Evolutionary conservation across 2,329 filamentous ascomycete species (phyloP).

Genomic region (Lasiodiplodia sp.): DNA sequence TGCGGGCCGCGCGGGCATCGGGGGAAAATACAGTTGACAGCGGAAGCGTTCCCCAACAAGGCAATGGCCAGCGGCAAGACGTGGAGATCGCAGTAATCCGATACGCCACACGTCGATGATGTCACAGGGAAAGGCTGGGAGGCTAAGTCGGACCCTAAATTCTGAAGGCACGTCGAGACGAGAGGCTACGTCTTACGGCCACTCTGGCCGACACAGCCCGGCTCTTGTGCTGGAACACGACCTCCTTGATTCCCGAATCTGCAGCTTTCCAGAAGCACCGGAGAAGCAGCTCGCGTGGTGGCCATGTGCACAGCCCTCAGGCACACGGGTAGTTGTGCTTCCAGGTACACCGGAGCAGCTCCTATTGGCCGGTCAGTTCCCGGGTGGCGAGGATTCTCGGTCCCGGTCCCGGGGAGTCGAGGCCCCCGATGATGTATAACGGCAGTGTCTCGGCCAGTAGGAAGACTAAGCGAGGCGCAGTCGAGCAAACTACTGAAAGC

Average conservation of each 20-base stretch:
- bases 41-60: background rate
- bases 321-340: background rate
- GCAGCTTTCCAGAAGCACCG: background rate
- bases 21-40: background rate
- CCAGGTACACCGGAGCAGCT: background rate
- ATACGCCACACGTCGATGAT: background rate
- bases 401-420: too few species aligned
- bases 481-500: too few species aligned
- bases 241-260: background rate
- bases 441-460: too few species aligned
- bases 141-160: background rate
- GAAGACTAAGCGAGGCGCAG: too few species aligned
- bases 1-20: background rate
- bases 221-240: background rate
- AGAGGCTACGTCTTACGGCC: background rate
- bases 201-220: background rate
- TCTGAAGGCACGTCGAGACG: background rate
- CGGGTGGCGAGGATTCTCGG: too few species aligned
- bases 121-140: background rate
- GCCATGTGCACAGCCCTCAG: background rate
- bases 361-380: background rate
- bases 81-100: background rate
- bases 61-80: background rate
- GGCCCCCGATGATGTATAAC: too few species aligned
- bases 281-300: background rate